These are phyloP conservation scores for Pyrenochaeta sp. DNA, from an alignment of 2,329 filamentous ascomycete species.

Conservation along the genomic window DNA sequence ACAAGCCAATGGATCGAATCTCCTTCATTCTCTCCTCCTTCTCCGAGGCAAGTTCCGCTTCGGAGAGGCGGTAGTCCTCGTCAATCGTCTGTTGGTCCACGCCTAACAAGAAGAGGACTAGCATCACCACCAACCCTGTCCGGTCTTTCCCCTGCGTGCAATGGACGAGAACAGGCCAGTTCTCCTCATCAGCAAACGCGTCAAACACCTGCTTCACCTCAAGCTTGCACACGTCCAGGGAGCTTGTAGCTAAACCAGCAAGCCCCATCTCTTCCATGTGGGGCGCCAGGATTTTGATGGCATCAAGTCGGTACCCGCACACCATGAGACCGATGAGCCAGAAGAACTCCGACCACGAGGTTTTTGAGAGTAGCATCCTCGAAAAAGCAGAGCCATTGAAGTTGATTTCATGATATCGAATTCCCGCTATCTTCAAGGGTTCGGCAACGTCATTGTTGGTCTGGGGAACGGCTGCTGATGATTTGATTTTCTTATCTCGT, in stretches of 20 bases:
- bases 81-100: conserved; percentile 67
- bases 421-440: conserved; percentile 67
- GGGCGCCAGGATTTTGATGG: conserved; percentile 72
- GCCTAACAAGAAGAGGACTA: conserved; percentile 70
- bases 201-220: conserved; percentile 66
- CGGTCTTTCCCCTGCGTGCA: conserved; percentile 92
- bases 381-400: conserved; percentile 78
- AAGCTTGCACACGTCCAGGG: conserved; percentile 69
- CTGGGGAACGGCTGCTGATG: conserved; percentile 54
- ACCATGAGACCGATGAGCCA: conserved; percentile 70
- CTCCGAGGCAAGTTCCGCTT: conserved; percentile 66
- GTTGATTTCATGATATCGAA: conserved; percentile 72
- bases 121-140: conserved; percentile 73
- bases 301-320: conserved; percentile 71
- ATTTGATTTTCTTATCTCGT: conserved; percentile 57
- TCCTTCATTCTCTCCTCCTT: conserved; percentile 70
- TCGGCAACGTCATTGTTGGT: conserved; percentile 61
- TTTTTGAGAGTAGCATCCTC: conserved; percentile 68
- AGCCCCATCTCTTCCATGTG: conserved; percentile 77
- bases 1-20: conserved; percentile 73
- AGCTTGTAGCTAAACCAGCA: conserved; percentile 72
- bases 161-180: conserved; percentile 75
- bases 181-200: conserved; percentile 55
- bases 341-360: conserved; percentile 72
- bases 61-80: conserved; percentile 75